Evolutionary conservation across 108 stramenopile genomes (phyloP).

Genomic region (Cyclostephanos invisitatus): DNA sequence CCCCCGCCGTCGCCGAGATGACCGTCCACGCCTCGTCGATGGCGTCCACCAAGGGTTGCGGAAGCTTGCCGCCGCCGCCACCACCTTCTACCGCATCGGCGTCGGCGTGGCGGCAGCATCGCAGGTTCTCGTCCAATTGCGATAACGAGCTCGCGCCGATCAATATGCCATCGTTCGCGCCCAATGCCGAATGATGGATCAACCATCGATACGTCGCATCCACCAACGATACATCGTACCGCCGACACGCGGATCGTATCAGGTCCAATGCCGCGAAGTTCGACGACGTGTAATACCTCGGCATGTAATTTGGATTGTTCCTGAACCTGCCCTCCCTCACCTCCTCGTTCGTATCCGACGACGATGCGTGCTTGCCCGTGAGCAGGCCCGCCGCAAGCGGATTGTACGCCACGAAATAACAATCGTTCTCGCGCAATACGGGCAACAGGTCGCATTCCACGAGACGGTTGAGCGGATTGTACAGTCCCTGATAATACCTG

Average conservation of each 20-base stretch:
- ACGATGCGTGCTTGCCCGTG: constrained; percentile 71
- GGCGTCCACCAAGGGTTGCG: no score
- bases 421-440: constrained; percentile 65
- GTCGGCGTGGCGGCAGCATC: no score
- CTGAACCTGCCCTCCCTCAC: constrained; percentile 82
- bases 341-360: no score
- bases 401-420: constrained; percentile 94
- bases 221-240: constrained; percentile 65
- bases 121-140: no score
- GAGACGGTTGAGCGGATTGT: constrained; percentile 92
- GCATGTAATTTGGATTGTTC: constrained; percentile 83
- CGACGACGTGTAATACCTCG: constrained; percentile 76
- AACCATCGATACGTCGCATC: constrained; percentile 91
- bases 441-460: constrained; percentile 90
- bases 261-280: constrained; percentile 80
- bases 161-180: constrained; percentile 71
- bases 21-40: no score
- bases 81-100: no score
- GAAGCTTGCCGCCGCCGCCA: no score
- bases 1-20: no score
- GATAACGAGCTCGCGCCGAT: constrained; percentile 79
- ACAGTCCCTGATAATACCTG: constrained; percentile 92
- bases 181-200: constrained; percentile 79
- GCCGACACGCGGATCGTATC: constrained; percentile 68
- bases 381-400: constrained; percentile 90